Percentiles rank a stretch among this genome's conserved stretches.
Conservation (phyloP, 2,329 filamentous ascomycete genomes). For the Diaporthe eres region DNA sequence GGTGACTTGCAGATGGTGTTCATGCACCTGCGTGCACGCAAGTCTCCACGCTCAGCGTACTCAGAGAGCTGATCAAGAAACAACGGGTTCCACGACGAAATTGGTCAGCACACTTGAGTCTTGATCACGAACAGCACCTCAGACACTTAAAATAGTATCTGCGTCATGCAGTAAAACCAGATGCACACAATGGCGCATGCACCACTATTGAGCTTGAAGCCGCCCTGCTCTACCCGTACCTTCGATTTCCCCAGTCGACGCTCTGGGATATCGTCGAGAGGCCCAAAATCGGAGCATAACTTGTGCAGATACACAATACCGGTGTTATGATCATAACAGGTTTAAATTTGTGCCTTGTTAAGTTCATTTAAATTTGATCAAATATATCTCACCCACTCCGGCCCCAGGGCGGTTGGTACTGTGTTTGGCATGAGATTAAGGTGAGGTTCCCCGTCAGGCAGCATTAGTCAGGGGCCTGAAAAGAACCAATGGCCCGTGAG, state of each 20-base stretch:
- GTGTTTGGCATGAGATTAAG: constrained; percentile 9
- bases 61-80: too few species aligned
- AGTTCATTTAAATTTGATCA: neutral
- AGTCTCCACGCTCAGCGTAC: too few species aligned
- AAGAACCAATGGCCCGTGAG: constrained; percentile 4
- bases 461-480: constrained; percentile 9
- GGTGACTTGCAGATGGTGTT: too few species aligned
- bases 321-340: neutral
- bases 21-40: too few species aligned
- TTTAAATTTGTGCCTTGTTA: neutral
- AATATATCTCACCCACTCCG: neutral
- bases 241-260: neutral
- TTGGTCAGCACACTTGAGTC: too few species aligned
- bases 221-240: too few species aligned
- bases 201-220: neutral
- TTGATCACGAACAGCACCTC: too few species aligned
- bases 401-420: neutral
- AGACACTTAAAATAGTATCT: too few species aligned
- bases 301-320: neutral
- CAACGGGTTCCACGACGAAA: too few species aligned
- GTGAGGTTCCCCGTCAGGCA: neutral
- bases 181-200: too few species aligned
- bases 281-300: neutral
- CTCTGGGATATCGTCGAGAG: neutral
- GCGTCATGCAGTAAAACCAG: too few species aligned